phyloP scores from a whole-genome alignment of 495 filamentous ascomycete species.

The Talaromyces adpressus region DNA sequence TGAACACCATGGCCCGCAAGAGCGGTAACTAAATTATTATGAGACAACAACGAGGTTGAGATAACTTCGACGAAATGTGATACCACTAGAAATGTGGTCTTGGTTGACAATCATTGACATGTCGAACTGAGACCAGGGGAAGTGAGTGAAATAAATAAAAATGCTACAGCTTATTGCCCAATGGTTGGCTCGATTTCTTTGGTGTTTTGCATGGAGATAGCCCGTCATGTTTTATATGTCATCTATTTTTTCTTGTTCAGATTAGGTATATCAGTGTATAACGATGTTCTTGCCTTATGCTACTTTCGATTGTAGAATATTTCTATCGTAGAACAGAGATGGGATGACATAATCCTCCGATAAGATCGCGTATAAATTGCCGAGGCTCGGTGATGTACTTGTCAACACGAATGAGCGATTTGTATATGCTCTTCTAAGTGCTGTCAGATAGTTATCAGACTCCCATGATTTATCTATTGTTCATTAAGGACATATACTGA shows the following conservation, averaged over 20 bases:
- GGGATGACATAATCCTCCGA: constrained; percentile 8
- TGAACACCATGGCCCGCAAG: constrained; percentile 96
- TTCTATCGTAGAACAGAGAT: neutral
- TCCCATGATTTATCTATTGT: neutral
- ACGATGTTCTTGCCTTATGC: constrained; percentile 1
- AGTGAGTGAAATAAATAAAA: neutral
- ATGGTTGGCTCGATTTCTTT: constrained; percentile 17
- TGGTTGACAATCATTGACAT: neutral
- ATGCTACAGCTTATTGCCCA: neutral
- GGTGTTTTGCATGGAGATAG: constrained; percentile 39
- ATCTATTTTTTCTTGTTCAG: constrained; percentile 25
- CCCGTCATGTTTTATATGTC: constrained; percentile 30
- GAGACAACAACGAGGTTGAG: neutral
- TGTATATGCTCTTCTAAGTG: neutral
- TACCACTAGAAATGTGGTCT: neutral
- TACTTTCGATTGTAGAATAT: neutral
- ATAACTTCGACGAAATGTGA: neutral
- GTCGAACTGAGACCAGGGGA: neutral
- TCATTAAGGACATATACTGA: neutral
- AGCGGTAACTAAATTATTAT: constrained; percentile 26
- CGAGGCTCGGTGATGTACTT: neutral
- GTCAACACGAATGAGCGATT: neutral
- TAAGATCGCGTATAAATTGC: constrained; percentile 4
- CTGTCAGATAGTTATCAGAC: neutral
- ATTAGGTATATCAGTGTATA: constrained; percentile 27